Evolutionary conservation across 352 stramenopile genomes (phyloP), one percentile per base, ranked within the genome.

Genomic region (Pythium guiyangense): DNA sequence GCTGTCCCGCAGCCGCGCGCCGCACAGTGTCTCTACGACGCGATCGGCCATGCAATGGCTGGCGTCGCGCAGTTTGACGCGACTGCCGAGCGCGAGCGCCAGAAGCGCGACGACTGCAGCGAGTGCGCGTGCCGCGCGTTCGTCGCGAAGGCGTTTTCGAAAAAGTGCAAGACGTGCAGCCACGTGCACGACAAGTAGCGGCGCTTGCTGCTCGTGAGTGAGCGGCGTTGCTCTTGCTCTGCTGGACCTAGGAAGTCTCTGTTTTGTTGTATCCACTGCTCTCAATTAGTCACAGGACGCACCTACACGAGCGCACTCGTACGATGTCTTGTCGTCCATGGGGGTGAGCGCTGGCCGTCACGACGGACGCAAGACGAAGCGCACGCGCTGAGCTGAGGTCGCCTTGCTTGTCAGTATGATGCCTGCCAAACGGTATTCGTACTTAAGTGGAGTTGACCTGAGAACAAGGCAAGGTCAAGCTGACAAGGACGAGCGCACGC

Each of bases 1-100:
- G 49, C 60, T 1, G 68, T 92, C 18, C 62, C 68, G 11, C 80
- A 62, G 18, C 86, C 86, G 15, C 69, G 82, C 6, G 80, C 83
- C 8, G 80, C 82, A 4, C 74, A 90, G 59, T 84, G 74, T 45
- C 67, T 96, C 25, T 92, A 96, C 49, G 77, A 91, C 56, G 82
- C 84, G 22, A 84, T 96, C 43, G 66, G 76, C 35, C 51, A 79
- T 48, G 85, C 84, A 0, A 92, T 89, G 77, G 77, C 74, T 18
- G 75, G 70, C 4, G 71, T 90, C 15, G 82, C 72, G n/a, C 69
- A 79, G 52, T 91, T 79, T 31, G 79, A 93, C 35, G 66, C 72
- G 1, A 59, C 43, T 27, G 53, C 27, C 25, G 64, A 59, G 4
- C 48, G 69, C n/a, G 49, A 63, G 1, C 55, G 63, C 44, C 29